Evolutionary conservation across 768 basidiomycete species (phyloP).

Genomic region (Lactarius trivialis): DNA sequence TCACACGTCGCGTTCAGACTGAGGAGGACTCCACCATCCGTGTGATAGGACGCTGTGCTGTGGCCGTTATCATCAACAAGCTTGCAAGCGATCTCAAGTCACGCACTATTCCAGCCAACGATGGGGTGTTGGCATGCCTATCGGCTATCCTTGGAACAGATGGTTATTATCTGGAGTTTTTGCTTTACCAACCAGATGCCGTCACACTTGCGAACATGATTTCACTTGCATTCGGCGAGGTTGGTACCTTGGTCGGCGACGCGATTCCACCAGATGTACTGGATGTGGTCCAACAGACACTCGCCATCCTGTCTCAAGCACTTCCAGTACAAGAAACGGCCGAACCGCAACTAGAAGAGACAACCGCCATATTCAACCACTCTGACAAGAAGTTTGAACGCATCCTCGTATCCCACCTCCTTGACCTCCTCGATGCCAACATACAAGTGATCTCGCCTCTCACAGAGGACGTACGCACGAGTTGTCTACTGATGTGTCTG

Average conservation of each 20-base stretch:
- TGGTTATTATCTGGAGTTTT: not conserved
- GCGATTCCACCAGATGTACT: not conserved
- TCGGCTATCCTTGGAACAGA: not conserved
- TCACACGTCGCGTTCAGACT: not conserved
- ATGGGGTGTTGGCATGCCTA: not conserved
- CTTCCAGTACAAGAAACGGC: not conserved
- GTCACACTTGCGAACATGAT: not conserved
- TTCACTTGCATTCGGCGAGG: not conserved
- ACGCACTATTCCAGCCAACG: not conserved
- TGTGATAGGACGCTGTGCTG: slow-evolving; percentile 1
- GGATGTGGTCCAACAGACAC: slow-evolving; percentile 3
- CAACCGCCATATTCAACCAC: not conserved
- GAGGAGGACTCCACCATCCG: not conserved
- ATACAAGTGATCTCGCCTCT: not conserved
- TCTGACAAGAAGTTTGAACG: not conserved
- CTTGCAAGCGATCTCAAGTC: not conserved
- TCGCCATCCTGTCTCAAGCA: not conserved
- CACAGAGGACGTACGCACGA: not conserved
- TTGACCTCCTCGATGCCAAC: not conserved
- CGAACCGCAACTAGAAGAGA: not conserved
- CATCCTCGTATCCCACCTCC: not conserved
- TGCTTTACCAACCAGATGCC: not conserved
- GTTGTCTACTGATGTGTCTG: not conserved
- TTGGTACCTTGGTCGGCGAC: not conserved
- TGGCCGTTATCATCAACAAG: not conserved